Percentiles rank a stretch among this genome's conserved stretches.
Conservation (phyloP, 441 rosid genomes). For the Erodium trifolium region DNA sequence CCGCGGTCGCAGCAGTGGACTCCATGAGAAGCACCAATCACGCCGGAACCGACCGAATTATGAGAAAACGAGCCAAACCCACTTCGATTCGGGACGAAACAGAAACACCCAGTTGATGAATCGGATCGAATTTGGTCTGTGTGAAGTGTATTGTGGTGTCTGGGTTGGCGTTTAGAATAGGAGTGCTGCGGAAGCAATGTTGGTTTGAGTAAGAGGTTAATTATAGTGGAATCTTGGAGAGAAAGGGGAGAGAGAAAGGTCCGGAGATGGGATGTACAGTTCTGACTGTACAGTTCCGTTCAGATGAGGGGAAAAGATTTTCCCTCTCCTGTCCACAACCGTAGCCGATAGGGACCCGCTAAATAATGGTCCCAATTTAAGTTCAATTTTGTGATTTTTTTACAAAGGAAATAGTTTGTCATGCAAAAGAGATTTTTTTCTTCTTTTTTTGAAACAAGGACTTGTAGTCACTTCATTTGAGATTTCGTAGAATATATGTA, state of each 20-base stretch:
- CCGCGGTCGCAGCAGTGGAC: constrained; percentile 25
- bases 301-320: too few relatives aligned
- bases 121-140: constrained; percentile 6
- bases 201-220: constrained; percentile 15
- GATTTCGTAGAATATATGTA: too few relatives aligned
- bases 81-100: constrained; percentile 8
- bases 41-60: background rate
- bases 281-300: too few relatives aligned
- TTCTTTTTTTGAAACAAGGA: too few relatives aligned
- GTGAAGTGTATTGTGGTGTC: background rate
- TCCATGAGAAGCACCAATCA: constrained; percentile 32
- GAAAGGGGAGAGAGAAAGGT: background rate
- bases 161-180: constrained; percentile 18
- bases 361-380: too few relatives aligned
- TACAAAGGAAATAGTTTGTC: too few relatives aligned
- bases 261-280: constrained; percentile 5
- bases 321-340: too few relatives aligned
- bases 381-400: too few relatives aligned
- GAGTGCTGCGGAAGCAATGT: constrained; percentile 31
- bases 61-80: background rate
- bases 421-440: too few relatives aligned
- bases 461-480: too few relatives aligned
- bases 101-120: constrained; percentile 4
- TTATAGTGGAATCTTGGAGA: constrained; percentile 3
- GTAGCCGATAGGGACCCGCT: too few relatives aligned